Evolutionary conservation across 768 basidiomycete species (phyloP), one percentile per base, ranked within the genome.

Genomic region (Leccinum subgranulosum): DNA sequence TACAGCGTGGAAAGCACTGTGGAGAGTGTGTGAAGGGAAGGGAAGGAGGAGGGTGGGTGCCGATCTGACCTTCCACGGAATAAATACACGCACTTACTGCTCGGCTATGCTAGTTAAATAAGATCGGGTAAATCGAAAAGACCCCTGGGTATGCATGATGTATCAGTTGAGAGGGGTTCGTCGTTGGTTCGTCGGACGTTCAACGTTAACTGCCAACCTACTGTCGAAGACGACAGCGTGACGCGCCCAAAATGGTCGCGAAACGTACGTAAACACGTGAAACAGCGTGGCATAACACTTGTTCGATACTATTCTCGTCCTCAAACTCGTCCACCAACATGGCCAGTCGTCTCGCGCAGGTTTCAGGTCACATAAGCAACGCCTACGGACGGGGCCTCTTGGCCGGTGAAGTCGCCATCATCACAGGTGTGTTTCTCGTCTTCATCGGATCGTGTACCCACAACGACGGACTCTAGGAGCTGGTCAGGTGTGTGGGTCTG

Each of bases 381-480:
- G 58, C 72, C 21, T 60, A 76, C 55, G 62, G 69, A 21, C 75
- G 79, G 7, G 90, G 90, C 4, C 75, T 93, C 46, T 77, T 92
- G 49, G 79, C 77, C 1, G 88, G 85, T 6, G 88, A 93, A 65
- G 90, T 92, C 8, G 90, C 88, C 15, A 92, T 94, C 69, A 86
- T 94, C 65, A 94, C 92, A 51, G 91, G 90, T 86, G 66, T 64
- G 82, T 73, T 34, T 29, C 25, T 31, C 31, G 15, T 14, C 27
- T 3, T 43, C 19, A 19, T 43, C 19, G 19, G 19, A 39, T 43
- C 19, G n/a, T 43, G 39, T 43, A 49, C 49, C 21, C 10, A 54
- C 54, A 48, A 28, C 29, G 31, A 54, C 46, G 29, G n/a, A 46
- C 29, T 51, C 34, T 57, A 88, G 87, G 90, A 70, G 87, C 87